Evolutionary conservation across 148 eudicot species (phyloP), one percentile per base, ranked within the genome.

Genomic region (Euryodendron excelsum): DNA sequence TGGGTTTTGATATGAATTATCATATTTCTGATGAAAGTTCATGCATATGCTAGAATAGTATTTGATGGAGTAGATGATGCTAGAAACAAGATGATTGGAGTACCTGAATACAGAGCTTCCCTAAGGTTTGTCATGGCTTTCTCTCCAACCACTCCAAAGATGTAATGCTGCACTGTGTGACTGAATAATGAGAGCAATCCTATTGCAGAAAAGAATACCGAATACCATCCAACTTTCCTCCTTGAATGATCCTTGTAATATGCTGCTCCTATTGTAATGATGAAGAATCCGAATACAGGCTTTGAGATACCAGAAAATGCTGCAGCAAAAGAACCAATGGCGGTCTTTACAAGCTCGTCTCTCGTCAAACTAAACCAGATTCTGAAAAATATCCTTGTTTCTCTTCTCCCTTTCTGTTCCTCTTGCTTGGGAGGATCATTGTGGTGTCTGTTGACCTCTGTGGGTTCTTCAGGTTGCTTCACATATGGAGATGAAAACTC

Each of bases 241-340:
- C 76, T 63, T 10, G 90, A 14, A 34, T 83, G 28, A 25, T 14
- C 0, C 27, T 85, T 34, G 30, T 62, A 87, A 75, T 85, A 87
- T 34, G 87, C 83, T 52, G 85, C 84, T 63, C 90, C 87, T 70
- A 87, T 87, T 63, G 90, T 87, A 41, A 87, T 85, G 82, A 87
- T 83, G 78, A 85, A 87, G 79, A 45, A 87, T 34, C 90, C 87
- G 50, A 87, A 85, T 50, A 87, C 77, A 64, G 90, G 90, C 69
- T 85, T 87, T 23, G 87, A 85, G 77, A 87, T 87, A 69, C 90
- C 86, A 48, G 90, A 84, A 78, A 85, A 37, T 36, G 86, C 89
- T 65, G 89, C 89, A 70, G 85, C 89, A 53, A 70, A 44, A 52
- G 90, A 82, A 62, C 87, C 87, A 76, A 85, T 64, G 41, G 72